Conservation (phyloP, 78 protist genomes). For the Guillardia theta region DNA sequence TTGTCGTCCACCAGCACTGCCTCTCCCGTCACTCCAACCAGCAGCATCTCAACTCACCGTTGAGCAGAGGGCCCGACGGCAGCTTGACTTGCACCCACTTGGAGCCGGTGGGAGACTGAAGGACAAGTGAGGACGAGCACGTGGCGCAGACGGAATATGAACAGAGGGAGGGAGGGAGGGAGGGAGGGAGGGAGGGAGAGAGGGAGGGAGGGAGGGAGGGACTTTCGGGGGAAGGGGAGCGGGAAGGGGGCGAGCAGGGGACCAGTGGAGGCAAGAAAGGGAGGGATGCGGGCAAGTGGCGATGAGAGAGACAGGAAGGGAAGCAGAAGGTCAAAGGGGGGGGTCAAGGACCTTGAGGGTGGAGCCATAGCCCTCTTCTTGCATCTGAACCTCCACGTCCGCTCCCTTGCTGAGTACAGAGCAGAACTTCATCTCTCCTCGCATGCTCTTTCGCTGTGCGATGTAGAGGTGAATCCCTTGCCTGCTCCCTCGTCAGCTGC, state of each 20-base stretch:
- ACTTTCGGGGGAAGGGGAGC: not conserved
- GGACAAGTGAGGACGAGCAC: not conserved
- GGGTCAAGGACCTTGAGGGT: too few relatives aligned
- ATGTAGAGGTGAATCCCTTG: too few relatives aligned
- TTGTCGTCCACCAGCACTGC: too few relatives aligned
- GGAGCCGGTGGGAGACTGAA: not conserved
- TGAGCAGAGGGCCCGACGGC: not conserved
- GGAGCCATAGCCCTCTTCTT: too few relatives aligned
- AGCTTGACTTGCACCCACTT: not conserved
- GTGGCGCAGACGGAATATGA: not conserved
- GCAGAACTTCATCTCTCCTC: too few relatives aligned
- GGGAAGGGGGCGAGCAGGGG: not conserved
- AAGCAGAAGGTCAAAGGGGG: not conserved
- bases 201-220: not conserved
- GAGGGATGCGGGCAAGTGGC: not conserved
- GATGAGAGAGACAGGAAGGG: not conserved
- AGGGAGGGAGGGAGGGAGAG: not conserved
- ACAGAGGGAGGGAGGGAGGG: not conserved
- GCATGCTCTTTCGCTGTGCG: too few relatives aligned
- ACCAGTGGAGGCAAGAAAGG: not conserved
- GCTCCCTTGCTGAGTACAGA: too few relatives aligned
- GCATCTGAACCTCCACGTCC: too few relatives aligned
- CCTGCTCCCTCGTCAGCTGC: too few relatives aligned
- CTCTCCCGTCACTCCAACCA: too few relatives aligned
- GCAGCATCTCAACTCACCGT: too few relatives aligned